phyloP scores from a whole-genome alignment of 352 stramenopile species.

The Phytopythium montanum region DNA sequence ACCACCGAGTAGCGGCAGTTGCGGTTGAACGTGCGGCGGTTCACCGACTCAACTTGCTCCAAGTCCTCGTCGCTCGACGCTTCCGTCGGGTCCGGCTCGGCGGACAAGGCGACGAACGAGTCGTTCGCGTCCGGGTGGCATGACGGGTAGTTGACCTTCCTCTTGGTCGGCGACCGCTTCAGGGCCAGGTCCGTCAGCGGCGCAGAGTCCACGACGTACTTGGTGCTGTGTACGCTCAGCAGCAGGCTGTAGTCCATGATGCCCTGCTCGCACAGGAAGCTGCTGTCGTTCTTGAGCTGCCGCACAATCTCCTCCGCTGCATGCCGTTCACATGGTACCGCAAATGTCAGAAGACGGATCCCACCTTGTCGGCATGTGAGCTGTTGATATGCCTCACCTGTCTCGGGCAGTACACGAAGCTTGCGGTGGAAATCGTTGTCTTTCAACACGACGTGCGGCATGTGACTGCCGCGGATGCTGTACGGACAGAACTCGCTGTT shows the following conservation, averaged over 20 bases:
- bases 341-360: constrained; percentile 10
- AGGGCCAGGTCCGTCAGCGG: constrained; percentile 28
- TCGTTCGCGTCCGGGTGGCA: constrained; percentile 57
- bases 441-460: constrained; percentile 77
- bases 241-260: constrained; percentile 91
- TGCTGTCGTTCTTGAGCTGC: constrained; percentile 68
- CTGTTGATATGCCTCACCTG: constrained; percentile 14
- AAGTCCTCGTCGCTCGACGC: constrained; percentile 48
- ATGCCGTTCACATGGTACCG: too few species aligned
- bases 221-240: constrained; percentile 82
- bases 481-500: constrained; percentile 64
- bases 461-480: constrained; percentile 73
- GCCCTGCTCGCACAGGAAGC: constrained; percentile 70
- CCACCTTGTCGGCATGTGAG: not conserved
- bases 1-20: constrained; percentile 76
- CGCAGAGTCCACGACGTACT: constrained; percentile 77
- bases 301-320: constrained; percentile 50
- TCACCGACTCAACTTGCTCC: constrained; percentile 48
- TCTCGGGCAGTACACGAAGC: constrained; percentile 63
- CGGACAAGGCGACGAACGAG: constrained; percentile 34
- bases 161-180: constrained; percentile 55
- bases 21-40: constrained; percentile 51
- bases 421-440: constrained; percentile 88
- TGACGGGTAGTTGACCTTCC: constrained; percentile 67
- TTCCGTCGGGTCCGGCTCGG: constrained; percentile 31